A percentile compares a stretch with the other conserved stretches of the same genome.
These are phyloP conservation scores for Carex kokanica DNA, from an alignment of 176 grass and related monocot genomes.

Conservation along the genomic window DNA sequence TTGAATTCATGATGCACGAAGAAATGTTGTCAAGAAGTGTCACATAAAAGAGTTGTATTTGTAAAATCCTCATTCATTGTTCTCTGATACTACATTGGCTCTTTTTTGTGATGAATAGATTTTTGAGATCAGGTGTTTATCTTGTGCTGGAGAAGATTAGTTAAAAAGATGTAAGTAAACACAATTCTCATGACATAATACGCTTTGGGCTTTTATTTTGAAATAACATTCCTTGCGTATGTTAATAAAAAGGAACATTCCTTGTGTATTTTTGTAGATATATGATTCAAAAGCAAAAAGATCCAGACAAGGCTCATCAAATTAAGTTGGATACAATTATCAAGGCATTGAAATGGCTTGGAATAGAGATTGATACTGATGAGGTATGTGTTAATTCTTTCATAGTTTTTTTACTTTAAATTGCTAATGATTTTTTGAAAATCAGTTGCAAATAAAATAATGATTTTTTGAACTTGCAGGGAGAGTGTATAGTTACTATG, in stretches of 20 bases:
- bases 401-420: background rate
- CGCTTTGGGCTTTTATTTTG: background rate
- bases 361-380: conserved; percentile 81
- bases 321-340: conserved; percentile 71
- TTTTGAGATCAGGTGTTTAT: conserved; percentile 91
- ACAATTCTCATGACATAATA: background rate
- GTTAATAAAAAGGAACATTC: background rate
- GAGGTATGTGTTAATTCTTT: conserved; percentile 42
- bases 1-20: background rate
- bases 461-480: conserved; percentile 36
- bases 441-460: background rate
- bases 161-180: conserved; percentile 94
- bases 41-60: background rate
- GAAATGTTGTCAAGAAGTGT: background rate
- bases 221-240: background rate
- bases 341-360: conserved; percentile 86
- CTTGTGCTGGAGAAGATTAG: conserved; percentile 94
- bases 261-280: conserved; percentile 35
- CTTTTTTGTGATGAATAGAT: conserved; percentile 38
- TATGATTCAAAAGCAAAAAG: conserved; percentile 82
- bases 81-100: background rate
- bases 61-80: background rate
- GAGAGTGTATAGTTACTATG: conserved; percentile 82
- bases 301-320: conserved; percentile 82
- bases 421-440: background rate